Percentiles rank a stretch among this genome's conserved stretches.
Conservation (phyloP, 1,284 basidiomycete genomes). For the Coniferiporia sulphurascens region DNA sequence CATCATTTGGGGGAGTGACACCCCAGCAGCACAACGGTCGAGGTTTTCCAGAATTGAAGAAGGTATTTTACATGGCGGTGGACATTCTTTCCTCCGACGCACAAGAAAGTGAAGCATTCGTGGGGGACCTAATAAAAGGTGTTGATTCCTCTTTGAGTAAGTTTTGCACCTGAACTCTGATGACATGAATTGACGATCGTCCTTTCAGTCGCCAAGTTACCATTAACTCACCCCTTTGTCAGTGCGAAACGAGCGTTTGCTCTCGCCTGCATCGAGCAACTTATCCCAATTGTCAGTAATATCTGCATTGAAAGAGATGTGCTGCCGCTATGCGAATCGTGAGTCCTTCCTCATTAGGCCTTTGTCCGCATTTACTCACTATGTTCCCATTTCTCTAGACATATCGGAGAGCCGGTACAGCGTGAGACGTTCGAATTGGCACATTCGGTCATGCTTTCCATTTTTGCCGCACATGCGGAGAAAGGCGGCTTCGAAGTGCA, state of each 20-base stretch:
- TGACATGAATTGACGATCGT: background rate
- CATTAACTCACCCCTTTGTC: conserved; percentile 21
- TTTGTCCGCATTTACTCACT: background rate
- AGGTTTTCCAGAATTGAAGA: conserved; percentile 62
- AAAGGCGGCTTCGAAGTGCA: conserved; percentile 20
- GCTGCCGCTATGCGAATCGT: conserved; percentile 58
- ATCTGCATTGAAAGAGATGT: conserved; percentile 45
- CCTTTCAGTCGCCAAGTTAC: background rate
- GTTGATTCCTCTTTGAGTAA: conserved; percentile 28
- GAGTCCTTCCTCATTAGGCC: conserved; percentile 26
- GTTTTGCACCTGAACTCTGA: conserved; percentile 19
- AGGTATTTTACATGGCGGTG: conserved; percentile 64
- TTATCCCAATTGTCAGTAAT: conserved; percentile 51
- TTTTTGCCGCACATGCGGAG: conserved; percentile 57
- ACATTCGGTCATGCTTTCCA: conserved; percentile 67
- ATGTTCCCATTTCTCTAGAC: conserved; percentile 31
- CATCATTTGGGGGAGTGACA: conserved; percentile 67
- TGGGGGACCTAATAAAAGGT: conserved; percentile 31
- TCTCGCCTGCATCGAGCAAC: conserved; percentile 64
- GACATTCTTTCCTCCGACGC: conserved; percentile 55
- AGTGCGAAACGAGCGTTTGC: conserved; percentile 56
- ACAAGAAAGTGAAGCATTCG: conserved; percentile 38
- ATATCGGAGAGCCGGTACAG: conserved; percentile 49
- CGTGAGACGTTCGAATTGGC: conserved; percentile 71
- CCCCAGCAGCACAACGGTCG: conserved; percentile 36